These are phyloP conservation scores for Paraphaeosphaeria sporulosa DNA, from an alignment of 2,329 filamentous ascomycete genomes.

Conservation along the genomic window DNA sequence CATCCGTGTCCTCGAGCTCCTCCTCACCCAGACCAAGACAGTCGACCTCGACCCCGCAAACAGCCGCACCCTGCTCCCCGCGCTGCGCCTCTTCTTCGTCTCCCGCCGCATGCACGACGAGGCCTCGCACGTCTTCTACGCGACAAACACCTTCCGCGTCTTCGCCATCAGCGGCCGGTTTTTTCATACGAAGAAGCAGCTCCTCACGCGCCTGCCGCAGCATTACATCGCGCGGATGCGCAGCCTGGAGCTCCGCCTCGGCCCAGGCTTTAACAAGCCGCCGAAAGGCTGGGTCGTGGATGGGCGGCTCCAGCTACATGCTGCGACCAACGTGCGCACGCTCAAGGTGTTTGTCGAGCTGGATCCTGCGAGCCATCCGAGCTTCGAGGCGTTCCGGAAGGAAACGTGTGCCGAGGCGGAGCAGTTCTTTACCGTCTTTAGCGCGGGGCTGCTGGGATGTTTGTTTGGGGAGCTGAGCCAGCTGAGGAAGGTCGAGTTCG, in stretches of 20 bases:
- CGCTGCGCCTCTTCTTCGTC: constrained; percentile 72
- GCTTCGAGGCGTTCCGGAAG: constrained; percentile 71
- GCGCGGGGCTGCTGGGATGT: constrained; percentile 62
- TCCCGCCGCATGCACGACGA: constrained; percentile 61
- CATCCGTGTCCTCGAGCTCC: constrained; percentile 56
- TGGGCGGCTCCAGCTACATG: constrained; percentile 66
- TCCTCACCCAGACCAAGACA: constrained; percentile 60
- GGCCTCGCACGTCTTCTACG: constrained; percentile 60
- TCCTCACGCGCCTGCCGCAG: constrained; percentile 71
- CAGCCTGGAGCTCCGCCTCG: constrained; percentile 73
- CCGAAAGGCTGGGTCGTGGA: constrained; percentile 76
- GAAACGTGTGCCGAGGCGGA: constrained; percentile 60
- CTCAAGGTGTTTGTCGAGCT: constrained; percentile 75
- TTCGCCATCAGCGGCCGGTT: constrained; percentile 63
- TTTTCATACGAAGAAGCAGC: constrained; percentile 76
- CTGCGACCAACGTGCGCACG: constrained; percentile 66
- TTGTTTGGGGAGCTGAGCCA: constrained; percentile 66
- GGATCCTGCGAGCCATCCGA: constrained; percentile 70
- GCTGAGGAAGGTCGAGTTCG: constrained; percentile 70
- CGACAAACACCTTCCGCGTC: constrained; percentile 60
- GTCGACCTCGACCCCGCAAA: constrained; percentile 74
- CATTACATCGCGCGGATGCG: constrained; percentile 67
- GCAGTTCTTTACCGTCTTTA: constrained; percentile 76
- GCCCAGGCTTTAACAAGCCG: constrained; percentile 75
- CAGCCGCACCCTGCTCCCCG: constrained; percentile 66